Evolutionary conservation across 257 asterid species (phyloP).

Genomic region (Jacaranda mimosifolia): DNA sequence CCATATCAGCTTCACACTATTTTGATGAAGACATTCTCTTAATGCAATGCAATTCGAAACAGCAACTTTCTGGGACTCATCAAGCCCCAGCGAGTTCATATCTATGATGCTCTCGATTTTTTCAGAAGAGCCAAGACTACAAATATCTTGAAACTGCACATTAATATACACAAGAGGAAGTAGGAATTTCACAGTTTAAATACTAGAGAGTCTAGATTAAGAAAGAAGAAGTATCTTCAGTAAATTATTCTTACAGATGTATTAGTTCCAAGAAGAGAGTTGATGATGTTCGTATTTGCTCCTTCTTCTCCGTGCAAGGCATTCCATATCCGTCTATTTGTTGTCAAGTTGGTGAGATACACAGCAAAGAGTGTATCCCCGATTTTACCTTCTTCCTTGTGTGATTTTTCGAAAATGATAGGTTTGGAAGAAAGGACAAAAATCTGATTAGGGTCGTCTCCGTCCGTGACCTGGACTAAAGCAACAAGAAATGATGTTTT

Average conservation of each 20-base stretch:
- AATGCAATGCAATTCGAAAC: conserved; percentile 55
- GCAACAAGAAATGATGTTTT: conserved; percentile 49
- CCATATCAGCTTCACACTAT: conserved; percentile 67
- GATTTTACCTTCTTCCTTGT: neutral
- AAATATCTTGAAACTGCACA: conserved; percentile 48
- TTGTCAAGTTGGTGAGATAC: conserved; percentile 55
- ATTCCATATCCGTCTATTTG: conserved; percentile 66
- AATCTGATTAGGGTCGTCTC: conserved; percentile 17
- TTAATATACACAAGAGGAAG: neutral
- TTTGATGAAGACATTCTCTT: conserved; percentile 55
- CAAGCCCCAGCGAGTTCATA: conserved; percentile 44
- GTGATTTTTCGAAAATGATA: conserved; percentile 28
- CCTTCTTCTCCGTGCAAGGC: conserved; percentile 50
- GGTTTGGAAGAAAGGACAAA: conserved; percentile 50
- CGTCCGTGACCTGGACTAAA: conserved; percentile 38
- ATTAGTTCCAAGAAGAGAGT: conserved; percentile 41
- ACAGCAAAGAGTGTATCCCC: conserved; percentile 46
- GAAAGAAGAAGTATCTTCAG: neutral
- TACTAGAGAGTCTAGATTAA: neutral
- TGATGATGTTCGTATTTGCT: conserved; percentile 41
- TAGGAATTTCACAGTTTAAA: neutral
- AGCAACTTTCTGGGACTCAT: conserved; percentile 62
- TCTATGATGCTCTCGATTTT: conserved; percentile 9
- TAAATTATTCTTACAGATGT: conserved; percentile 34
- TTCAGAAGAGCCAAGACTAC: conserved; percentile 46